A percentile compares a stretch with the other conserved stretches of the same genome.
phyloP scores from a whole-genome alignment of 306 rosid genomes.

The Canavalia ensiformis region DNA sequence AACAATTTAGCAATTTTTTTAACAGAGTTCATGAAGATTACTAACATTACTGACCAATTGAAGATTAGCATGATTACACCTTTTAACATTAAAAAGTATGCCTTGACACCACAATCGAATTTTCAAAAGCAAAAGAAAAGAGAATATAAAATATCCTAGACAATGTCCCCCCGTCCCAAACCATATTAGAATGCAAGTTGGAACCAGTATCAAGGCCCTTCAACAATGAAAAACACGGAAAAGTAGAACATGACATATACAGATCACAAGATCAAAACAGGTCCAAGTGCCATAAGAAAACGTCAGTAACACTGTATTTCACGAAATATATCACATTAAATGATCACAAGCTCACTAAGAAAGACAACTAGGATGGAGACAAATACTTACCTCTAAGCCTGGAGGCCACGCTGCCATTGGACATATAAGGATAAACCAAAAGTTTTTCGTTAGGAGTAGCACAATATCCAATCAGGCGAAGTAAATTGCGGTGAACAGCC shows the following conservation, averaged over 20 bases:
- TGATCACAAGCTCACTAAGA: not conserved
- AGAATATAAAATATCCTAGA: not conserved
- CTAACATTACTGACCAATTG: not conserved
- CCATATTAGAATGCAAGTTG: not conserved
- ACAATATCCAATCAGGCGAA: slow-evolving; percentile 86
- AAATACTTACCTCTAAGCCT: slow-evolving; percentile 84
- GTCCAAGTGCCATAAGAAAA: not conserved
- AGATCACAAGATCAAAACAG: slow-evolving; percentile 13
- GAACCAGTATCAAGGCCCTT: not conserved
- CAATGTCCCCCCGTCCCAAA: not conserved
- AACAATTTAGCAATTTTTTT: not conserved
- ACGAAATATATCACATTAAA: not conserved
- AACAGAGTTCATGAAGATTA: not conserved
- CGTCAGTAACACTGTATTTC: not conserved
- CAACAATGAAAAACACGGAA: not conserved
- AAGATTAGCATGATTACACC: not conserved
- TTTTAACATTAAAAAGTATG: slow-evolving; percentile 15
- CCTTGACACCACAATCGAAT: not conserved
- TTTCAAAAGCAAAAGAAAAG: not conserved
- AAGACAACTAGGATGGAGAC: slow-evolving; percentile 12
- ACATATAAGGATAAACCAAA: slow-evolving; percentile 94
- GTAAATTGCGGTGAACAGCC: slow-evolving; percentile 93
- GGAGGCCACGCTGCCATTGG: slow-evolving; percentile 95
- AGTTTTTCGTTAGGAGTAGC: slow-evolving; percentile 87
- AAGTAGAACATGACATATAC: slow-evolving; percentile 19